Evolutionary conservation across 768 basidiomycete genomes (phyloP).

Genomic region (Butyriboletus loyo): DNA sequence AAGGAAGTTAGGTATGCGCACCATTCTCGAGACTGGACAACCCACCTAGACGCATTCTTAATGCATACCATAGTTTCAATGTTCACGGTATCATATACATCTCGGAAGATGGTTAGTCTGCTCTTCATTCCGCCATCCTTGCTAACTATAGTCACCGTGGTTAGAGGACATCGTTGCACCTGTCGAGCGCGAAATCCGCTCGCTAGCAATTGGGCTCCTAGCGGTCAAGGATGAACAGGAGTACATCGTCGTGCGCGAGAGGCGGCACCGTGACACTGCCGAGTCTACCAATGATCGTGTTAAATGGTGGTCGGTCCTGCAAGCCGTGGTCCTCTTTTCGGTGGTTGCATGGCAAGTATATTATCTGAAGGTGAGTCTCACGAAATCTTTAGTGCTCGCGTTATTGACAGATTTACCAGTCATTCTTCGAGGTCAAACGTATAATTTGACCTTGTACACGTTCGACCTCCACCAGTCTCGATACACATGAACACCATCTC

Average conservation of each 20-base stretch:
- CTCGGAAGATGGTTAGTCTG: slow-evolving; percentile 71
- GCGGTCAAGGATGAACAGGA: slow-evolving; percentile 98
- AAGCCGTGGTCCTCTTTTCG: slow-evolving; percentile 79
- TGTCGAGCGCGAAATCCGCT: slow-evolving; percentile 92
- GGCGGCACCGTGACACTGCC: slow-evolving; percentile 89
- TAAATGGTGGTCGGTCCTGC: slow-evolving; percentile 98
- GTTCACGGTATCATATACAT: slow-evolving; percentile 97
- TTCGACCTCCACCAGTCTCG: neutral
- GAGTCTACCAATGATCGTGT: slow-evolving; percentile 93
- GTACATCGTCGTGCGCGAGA: slow-evolving; percentile 94
- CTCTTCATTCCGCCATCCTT: neutral
- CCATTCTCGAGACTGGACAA: neutral
- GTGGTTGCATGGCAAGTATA: slow-evolving; percentile 98
- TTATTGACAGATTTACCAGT: slow-evolving; percentile 37
- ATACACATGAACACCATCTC: neutral
- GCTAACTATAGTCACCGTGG: slow-evolving; percentile 1
- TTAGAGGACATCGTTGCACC: slow-evolving; percentile 79
- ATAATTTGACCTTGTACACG: slow-evolving; percentile 54
- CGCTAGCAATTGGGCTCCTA: slow-evolving; percentile 73
- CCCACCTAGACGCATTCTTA: neutral
- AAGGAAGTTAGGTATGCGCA: slow-evolving; percentile 81
- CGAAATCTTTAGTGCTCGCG: neutral
- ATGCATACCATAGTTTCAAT: slow-evolving; percentile 68
- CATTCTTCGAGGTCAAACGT: slow-evolving; percentile 90
- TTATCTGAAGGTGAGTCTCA: slow-evolving; percentile 74